Base-by-base conservation (phyloP, 140 eudicot genomes). In the Ambrosia hybrid region DNA sequence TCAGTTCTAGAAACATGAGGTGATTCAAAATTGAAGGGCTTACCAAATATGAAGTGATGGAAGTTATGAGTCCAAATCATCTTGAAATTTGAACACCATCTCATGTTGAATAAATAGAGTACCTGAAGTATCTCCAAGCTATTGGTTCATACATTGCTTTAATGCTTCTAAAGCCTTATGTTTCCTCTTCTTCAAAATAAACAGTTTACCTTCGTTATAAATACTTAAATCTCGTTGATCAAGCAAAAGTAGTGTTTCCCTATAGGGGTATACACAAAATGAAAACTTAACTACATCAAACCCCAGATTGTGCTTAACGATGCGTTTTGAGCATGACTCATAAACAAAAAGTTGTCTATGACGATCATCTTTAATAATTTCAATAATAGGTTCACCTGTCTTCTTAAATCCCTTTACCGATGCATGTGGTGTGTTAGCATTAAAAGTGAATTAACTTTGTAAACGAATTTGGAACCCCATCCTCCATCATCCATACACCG, bases 391-490 rank as follows among this genome's bases (percentile, higher is more conserved):
- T 45, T 45, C 51, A 11, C 74, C 65, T 36, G 11, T 70, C n/a
- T 70, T 55, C 41, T 33, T 70, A 14, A 70, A 70, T 38, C 52
- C 65, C 55, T 4, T 6, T 45, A 45, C 9, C 7, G 6, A 4
- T 45, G 11, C 51, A 9, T 45, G 1, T 45, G 51, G 10, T 45
- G 9, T 45, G 51, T 45, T 45, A 45, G 5, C 21, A 3, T 14
- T 36, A 49, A 69, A 10, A 5, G 49, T 51, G 63, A 51, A 69
- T n/a, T n/a, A 51, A 9, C 48, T 48, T 69, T 34, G 45, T 52
- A 52, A 52, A 69, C 7, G 33, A 52, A 10, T 13, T 51, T 13
- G n/a, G 46, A 68, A 36, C 62, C 49, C 73, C 73, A 51, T 51
- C 51, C 51, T 45, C 51, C 51, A 45, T 45, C 51, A 45, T 45